Percentiles rank a stretch among this genome's conserved stretches.
These are phyloP conservation scores for Batkoa obscura DNA, from an alignment of 371 early-diverging fungal genomes.

Conservation along the genomic window DNA sequence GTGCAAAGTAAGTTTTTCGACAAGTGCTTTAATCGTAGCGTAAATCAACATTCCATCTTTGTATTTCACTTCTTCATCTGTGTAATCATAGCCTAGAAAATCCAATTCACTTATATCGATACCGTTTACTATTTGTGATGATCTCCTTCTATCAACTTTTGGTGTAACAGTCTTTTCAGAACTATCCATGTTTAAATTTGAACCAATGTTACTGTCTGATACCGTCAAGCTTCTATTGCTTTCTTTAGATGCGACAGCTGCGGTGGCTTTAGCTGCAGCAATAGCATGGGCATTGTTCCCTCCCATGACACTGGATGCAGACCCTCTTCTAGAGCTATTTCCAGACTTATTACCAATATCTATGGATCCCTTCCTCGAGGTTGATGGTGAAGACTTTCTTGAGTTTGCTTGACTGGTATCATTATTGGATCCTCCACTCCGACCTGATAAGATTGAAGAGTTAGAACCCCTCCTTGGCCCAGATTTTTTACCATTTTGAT, in stretches of 20 bases:
- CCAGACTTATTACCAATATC: background rate
- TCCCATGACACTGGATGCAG: background rate
- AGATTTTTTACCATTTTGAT: background rate
- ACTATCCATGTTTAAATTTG: background rate
- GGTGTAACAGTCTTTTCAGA: constrained; percentile 23
- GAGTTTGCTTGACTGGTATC: background rate
- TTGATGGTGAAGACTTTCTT: background rate
- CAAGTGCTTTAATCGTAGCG: constrained; percentile 64
- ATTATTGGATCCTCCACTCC: background rate
- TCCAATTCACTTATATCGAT: constrained; percentile 14
- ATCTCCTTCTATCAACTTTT: too few species aligned
- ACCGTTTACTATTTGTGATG: too few species aligned
- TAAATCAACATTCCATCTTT: constrained; percentile 65
- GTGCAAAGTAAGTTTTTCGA: constrained; percentile 77
- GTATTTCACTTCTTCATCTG: constrained; percentile 52
- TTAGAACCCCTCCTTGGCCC: background rate
- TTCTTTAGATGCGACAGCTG: background rate
- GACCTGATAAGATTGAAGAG: background rate
- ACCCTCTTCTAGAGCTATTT: background rate
- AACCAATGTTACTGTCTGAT: too few species aligned
- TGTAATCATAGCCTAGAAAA: constrained; percentile 51
- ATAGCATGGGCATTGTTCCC: too few species aligned
- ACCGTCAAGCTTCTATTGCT: background rate
- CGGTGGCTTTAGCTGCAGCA: background rate
- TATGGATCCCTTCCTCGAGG: background rate